Conservation (phyloP, 441 rosid genomes). For the Erodium texanum region DNA sequence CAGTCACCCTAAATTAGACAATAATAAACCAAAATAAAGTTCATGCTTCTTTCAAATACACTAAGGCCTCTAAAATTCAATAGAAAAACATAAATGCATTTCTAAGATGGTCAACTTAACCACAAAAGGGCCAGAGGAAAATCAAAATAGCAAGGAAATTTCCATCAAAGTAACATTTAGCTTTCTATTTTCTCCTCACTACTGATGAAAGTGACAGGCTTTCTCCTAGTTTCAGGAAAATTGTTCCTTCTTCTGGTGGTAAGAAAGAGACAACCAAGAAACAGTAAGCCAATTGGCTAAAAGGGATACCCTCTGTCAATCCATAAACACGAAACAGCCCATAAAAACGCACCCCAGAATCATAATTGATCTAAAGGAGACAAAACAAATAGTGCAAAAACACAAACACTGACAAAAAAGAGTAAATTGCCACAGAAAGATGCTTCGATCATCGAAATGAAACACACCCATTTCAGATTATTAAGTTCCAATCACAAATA, state of each 20-base stretch:
- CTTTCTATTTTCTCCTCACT: background rate
- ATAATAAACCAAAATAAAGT: background rate
- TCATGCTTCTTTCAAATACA: conserved; percentile 7
- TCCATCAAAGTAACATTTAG: too few relatives aligned
- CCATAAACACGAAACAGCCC: background rate
- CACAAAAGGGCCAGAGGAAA: too few relatives aligned
- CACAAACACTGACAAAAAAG: conserved; percentile 5
- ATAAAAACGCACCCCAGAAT: too few relatives aligned
- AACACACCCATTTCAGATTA: conserved; percentile 15
- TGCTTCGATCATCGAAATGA: conserved; percentile 18
- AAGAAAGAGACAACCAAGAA: conserved; percentile 16
- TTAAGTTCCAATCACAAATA: too few relatives aligned
- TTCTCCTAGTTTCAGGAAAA: conserved; percentile 1
- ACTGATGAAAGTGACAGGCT: conserved; percentile 11
- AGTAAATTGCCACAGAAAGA: conserved; percentile 13
- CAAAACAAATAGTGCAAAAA: too few relatives aligned
- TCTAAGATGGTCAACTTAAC: background rate
- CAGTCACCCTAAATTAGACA: background rate
- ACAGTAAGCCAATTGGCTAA: background rate
- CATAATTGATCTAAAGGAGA: background rate
- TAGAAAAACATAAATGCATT: background rate
- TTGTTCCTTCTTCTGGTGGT: conserved; percentile 15
- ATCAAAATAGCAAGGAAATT: too few relatives aligned
- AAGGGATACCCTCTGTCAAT: background rate
- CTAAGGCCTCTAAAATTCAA: background rate